Evolutionary conservation across 1,284 basidiomycete genomes (phyloP).

Genomic region (Moesziomyces aphidis): DNA sequence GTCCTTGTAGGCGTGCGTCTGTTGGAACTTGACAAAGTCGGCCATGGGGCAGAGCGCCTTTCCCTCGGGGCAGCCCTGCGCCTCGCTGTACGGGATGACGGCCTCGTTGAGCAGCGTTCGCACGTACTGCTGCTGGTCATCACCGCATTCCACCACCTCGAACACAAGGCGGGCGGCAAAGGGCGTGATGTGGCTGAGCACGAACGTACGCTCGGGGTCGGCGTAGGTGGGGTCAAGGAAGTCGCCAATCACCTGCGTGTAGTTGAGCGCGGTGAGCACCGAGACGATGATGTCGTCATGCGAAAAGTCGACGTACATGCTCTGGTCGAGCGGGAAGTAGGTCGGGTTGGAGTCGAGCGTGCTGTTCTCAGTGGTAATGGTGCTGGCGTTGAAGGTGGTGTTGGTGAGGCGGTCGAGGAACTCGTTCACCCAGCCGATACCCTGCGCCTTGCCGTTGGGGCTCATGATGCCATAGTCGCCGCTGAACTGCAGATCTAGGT

Average conservation of each 20-base stretch:
- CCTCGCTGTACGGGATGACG: conserved; percentile 82
- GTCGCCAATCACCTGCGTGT: conserved; percentile 55
- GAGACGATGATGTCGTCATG: conserved; percentile 61
- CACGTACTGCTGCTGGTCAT: conserved; percentile 73
- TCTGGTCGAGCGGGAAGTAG: conserved; percentile 63
- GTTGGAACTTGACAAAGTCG: conserved; percentile 74
- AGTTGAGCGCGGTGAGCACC: conserved; percentile 62
- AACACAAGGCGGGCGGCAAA: conserved; percentile 54
- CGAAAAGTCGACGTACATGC: conserved; percentile 61
- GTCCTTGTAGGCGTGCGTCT: conserved; percentile 45
- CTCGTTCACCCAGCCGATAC: conserved; percentile 79
- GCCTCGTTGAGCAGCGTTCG: conserved; percentile 88
- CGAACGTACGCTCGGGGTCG: conserved; percentile 48
- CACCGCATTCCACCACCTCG: conserved; percentile 52
- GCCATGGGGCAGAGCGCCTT: conserved; percentile 84
- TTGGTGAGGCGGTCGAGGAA: conserved; percentile 59
- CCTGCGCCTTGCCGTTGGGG: conserved; percentile 81
- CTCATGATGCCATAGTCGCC: conserved; percentile 80
- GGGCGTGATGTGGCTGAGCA: conserved; percentile 52
- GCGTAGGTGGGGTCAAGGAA: conserved; percentile 40
- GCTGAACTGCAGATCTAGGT: conserved; percentile 71
- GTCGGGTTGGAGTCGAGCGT: conserved; percentile 47
- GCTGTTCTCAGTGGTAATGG: conserved; percentile 60
- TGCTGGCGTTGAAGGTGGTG: conserved; percentile 22
- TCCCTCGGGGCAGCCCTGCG: conserved; percentile 74